These are phyloP conservation scores for Phoma sp. DNA, from an alignment of 2,329 filamentous ascomycete species.

Conservation along the genomic window DNA sequence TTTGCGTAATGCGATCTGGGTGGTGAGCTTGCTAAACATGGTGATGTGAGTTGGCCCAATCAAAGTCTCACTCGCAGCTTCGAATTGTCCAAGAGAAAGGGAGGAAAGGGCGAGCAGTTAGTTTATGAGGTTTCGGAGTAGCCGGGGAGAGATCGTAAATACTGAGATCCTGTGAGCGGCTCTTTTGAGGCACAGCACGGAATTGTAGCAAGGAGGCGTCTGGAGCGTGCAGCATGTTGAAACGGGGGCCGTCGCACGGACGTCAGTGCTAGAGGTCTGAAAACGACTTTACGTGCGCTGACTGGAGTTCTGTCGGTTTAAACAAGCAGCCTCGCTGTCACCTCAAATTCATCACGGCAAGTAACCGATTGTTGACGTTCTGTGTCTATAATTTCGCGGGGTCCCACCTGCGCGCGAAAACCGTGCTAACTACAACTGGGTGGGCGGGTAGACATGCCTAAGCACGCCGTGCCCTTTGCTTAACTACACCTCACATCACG, in stretches of 20 bases:
- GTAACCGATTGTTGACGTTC: background rate
- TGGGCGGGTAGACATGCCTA: no score
- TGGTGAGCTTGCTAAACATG: conserved; percentile 64
- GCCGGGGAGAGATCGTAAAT: background rate
- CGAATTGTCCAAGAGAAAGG: background rate
- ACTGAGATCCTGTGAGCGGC: background rate
- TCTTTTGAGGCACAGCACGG: conserved; percentile 3
- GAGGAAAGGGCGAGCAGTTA: background rate
- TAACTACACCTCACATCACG: no score
- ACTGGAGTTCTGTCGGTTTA: conserved; percentile 1
- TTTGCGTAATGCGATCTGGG: conserved; percentile 65
- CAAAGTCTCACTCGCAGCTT: background rate
- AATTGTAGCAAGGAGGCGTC: conserved; percentile 12
- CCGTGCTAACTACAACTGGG: no score
- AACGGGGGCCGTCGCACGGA: conserved; percentile 21
- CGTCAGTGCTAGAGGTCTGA: conserved; percentile 6
- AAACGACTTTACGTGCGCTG: conserved; percentile 5
- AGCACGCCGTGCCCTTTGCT: no score
- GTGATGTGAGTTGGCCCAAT: conserved; percentile 4
- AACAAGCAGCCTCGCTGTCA: background rate
- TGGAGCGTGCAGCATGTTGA: conserved; percentile 13
- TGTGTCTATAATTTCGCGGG: background rate
- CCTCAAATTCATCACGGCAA: background rate
- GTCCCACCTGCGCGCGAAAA: no score
- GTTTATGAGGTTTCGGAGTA: background rate